phyloP scores from a whole-genome alignment of 108 stramenopile genomes.

The Cyclotella atomus region DNA sequence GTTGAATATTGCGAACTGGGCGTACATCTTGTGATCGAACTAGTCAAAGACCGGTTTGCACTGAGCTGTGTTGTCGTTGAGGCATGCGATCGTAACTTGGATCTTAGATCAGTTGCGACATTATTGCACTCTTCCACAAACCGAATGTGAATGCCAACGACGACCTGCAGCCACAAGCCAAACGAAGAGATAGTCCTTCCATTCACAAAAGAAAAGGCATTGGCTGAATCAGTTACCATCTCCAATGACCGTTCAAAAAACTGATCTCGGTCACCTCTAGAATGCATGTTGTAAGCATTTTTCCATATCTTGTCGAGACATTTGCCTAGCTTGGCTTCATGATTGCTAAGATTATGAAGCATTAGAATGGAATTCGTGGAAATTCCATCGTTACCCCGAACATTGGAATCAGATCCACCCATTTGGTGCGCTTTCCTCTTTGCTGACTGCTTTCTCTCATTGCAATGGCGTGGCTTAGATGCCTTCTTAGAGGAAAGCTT shows the following conservation, averaged over 20 bases:
- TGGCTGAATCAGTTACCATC: constrained; percentile 3
- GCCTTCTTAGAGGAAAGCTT: no score
- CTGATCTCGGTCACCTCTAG: constrained; percentile 1
- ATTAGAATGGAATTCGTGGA: constrained; percentile 17
- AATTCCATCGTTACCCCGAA: no score
- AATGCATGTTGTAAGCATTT: not conserved
- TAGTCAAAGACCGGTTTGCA: no score
- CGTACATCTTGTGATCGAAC: not conserved
- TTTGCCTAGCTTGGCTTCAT: constrained; percentile 24
- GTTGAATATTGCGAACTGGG: not conserved
- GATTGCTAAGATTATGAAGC: constrained; percentile 27
- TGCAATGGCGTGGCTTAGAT: no score
- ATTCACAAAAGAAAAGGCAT: constrained; percentile 11
- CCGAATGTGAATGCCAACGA: constrained; percentile 30
- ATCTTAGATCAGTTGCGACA: constrained; percentile 23
- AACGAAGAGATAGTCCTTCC: constrained; percentile 29
- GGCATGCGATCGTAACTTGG: not conserved
- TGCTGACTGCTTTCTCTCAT: no score
- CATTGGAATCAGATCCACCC: not conserved
- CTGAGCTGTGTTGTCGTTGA: no score
- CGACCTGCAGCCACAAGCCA: constrained; percentile 38
- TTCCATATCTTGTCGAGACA: constrained; percentile 37
- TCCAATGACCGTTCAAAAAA: constrained; percentile 14
- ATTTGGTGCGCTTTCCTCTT: not conserved
- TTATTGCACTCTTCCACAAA: constrained; percentile 24